Conservation (phyloP, 1,139 yeast species). For the Meyerozyma sp. region DNA sequence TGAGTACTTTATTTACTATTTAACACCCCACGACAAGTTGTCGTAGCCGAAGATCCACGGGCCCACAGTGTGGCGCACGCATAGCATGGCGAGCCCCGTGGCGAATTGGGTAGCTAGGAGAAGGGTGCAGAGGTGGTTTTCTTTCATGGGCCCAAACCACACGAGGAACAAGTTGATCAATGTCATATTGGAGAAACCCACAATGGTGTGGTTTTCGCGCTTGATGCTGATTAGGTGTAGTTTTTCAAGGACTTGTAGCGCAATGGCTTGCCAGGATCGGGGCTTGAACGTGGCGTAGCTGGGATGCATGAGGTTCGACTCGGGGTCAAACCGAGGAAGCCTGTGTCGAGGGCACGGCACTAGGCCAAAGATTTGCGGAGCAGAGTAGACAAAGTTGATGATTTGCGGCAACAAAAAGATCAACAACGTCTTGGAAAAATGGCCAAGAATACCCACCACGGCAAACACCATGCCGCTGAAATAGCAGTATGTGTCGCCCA, state of each 20-base stretch:
- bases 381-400: constrained; percentile 78
- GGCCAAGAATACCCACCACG: constrained; percentile 92
- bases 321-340: constrained; percentile 66
- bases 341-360: constrained; percentile 97
- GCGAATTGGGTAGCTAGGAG: constrained; percentile 59
- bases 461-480: constrained; percentile 99
- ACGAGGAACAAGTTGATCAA: constrained; percentile 77
- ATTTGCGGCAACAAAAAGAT: constrained; percentile 87
- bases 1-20: constrained; percentile 15
- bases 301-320: constrained; percentile 75
- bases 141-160: constrained; percentile 86
- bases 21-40: constrained; percentile 54
- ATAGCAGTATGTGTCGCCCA: constrained; percentile 97
- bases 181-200: constrained; percentile 75
- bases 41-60: constrained; percentile 87
- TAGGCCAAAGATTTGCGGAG: constrained; percentile 80
- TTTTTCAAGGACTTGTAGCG: constrained; percentile 33
- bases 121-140: constrained; percentile 61
- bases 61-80: constrained; percentile 79
- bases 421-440: constrained; percentile 87
- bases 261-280: constrained; percentile 14
- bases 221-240: constrained; percentile 47
- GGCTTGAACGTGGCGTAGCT: constrained; percentile 30
- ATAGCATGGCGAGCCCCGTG: constrained; percentile 62
- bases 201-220: constrained; percentile 27